phyloP scores from a whole-genome alignment of 2,329 filamentous ascomycete species.

The Hymenoscyphus repandus region DNA sequence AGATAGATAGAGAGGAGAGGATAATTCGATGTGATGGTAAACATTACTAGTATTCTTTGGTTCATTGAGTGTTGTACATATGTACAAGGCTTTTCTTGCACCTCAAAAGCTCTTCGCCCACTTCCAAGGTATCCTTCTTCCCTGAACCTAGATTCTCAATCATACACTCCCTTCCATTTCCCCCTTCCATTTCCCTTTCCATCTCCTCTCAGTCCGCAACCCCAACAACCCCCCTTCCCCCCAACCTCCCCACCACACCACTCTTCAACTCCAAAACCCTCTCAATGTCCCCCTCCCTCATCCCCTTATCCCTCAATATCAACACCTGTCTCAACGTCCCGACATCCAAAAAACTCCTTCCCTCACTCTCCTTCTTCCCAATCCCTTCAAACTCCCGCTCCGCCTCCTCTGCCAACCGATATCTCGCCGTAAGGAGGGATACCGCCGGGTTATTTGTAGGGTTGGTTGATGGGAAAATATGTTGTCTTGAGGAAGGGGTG shows the following conservation, averaged over 20 bases:
- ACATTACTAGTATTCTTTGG: not conserved
- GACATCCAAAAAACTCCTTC: slow-evolving; percentile 43
- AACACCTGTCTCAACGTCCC: slow-evolving; percentile 44
- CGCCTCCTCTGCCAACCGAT: slow-evolving; percentile 56
- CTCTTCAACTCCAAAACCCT: slow-evolving; percentile 37
- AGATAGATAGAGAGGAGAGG: slow-evolving; percentile 14
- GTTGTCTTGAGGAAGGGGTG: slow-evolving; percentile 20
- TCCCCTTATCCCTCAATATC: slow-evolving; percentile 36
- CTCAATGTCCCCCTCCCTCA: slow-evolving; percentile 29
- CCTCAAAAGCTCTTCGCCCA: too few relatives aligned
- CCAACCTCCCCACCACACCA: slow-evolving; percentile 36
- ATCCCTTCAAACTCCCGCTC: slow-evolving; percentile 47
- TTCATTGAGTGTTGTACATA: not conserved
- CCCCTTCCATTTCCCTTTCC: not conserved
- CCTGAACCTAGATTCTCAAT: not conserved
- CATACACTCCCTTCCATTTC: not conserved
- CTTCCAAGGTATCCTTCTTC: too few relatives aligned
- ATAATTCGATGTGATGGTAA: not conserved
- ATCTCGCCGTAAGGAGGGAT: slow-evolving; percentile 35
- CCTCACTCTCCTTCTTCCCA: slow-evolving; percentile 32
- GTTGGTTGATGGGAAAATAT: slow-evolving; percentile 23
- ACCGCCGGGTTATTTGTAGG: slow-evolving; percentile 22
- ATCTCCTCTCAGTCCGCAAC: slow-evolving; percentile 1
- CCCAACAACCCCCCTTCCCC: slow-evolving; percentile 20
- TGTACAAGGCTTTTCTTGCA: not conserved